Base-by-base conservation (phyloP, 129 eudicot species). In the Oenanthe sinensis region DNA sequence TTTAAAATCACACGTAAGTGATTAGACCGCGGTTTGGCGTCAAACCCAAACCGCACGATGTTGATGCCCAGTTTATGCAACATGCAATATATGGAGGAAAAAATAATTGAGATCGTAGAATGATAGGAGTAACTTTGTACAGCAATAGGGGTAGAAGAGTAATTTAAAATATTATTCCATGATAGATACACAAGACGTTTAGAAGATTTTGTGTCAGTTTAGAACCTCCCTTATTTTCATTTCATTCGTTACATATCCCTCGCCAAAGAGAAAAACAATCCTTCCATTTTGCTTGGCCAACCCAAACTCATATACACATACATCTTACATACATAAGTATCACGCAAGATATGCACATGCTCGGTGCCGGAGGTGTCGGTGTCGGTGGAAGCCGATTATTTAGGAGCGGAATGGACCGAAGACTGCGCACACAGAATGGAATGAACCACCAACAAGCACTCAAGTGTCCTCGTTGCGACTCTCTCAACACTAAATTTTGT, bases 381-480 rank as follows among this genome's bases (percentile, higher is more conserved):
- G 58, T 7, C 0, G 60, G 62, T 20, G 62, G 11, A 19, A 2
- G 62, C 11, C 24, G 62, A 54, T 6, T 54, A 54, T 54, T 50
- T 17, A 4, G 22, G 1, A 75, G 76, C 8, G 91, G 87, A 0
- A 92, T 20, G 12, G 76, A 90, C 63, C 75, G 93, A 72, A 68
- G 97, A 73, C 20, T 87, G 42, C 65, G 95, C 80, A 92, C 85
- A 39, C 87, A 85, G 62, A 55, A 74, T 80, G 84, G 77, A 30
- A 90, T 76, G 40, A 86, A 71, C 80, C 88, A 88, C 74, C 92
- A 79, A n/a, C 76, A 73, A 44, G 80, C 82, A 4, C 54, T 92
- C 79, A 92, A 92, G 84, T 92, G 97, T 74, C 97, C 97, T 2
- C 91, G 97, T 6, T 92, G 97, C 63, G 97, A 92, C 26, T 92